A percentile compares a stretch with the other conserved stretches of the same genome.
These are phyloP conservation scores for Mycogone perniciosa DNA, from an alignment of 2,329 filamentous ascomycete species.

Conservation along the genomic window DNA sequence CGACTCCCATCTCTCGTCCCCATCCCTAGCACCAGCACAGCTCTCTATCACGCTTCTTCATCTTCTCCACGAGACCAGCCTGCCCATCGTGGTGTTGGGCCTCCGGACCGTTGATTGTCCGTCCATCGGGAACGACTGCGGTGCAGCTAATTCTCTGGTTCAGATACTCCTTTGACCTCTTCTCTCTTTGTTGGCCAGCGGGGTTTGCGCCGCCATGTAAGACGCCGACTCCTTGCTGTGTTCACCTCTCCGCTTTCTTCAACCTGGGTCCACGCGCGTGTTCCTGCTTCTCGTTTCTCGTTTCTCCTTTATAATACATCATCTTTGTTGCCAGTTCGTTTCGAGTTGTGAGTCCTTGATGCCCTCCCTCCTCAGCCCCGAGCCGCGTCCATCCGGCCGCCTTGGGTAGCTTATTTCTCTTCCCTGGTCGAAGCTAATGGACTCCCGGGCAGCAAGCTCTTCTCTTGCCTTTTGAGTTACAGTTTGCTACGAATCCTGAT, in stretches of 20 bases:
- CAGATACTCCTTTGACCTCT: not conserved
- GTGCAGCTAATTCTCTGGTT: not conserved
- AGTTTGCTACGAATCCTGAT: not conserved
- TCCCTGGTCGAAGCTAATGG: not conserved
- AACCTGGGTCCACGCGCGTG: not conserved
- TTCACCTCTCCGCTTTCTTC: not conserved
- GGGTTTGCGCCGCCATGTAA: slow-evolving; percentile 15
- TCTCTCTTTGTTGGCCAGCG: not conserved
- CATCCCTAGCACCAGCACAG: not conserved
- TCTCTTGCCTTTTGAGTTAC: not conserved
- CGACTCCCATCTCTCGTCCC: slow-evolving; percentile 8
- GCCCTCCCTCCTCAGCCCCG: no score
- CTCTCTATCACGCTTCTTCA: not conserved
- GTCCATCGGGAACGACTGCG: slow-evolving; percentile 3
- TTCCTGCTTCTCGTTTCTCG: not conserved
- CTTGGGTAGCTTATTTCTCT: not conserved
- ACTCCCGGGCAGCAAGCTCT: not conserved
- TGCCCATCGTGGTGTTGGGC: not conserved
- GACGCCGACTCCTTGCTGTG: not conserved
- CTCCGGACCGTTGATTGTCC: not conserved
- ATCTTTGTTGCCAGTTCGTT: not conserved
- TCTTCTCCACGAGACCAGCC: not conserved
- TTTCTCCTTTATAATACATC: not conserved
- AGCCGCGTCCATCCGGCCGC: no score
- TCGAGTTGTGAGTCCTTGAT: no score